phyloP scores from a whole-genome alignment of 768 basidiomycete species.

The Kwoniella sp. region DNA sequence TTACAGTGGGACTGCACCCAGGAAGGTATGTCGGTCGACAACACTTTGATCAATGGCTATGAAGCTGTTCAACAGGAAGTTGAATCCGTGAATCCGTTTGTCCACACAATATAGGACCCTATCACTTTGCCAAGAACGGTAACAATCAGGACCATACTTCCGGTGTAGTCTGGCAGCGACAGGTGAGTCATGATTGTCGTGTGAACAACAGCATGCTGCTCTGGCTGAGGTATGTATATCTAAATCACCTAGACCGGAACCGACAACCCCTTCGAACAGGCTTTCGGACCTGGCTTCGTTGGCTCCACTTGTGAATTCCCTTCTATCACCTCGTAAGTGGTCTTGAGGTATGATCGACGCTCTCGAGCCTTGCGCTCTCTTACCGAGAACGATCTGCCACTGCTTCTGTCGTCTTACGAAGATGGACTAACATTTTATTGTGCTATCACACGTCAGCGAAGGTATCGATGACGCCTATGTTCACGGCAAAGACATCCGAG shows the following conservation, averaged over 20 bases:
- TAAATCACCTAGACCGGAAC: conserved; percentile 12
- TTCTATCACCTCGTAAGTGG: conserved; percentile 28
- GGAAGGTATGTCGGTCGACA: conserved; percentile 5
- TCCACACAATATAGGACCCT: conserved; percentile 17
- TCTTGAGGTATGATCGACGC: background rate
- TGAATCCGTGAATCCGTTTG: too few species aligned
- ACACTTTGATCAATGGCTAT: background rate
- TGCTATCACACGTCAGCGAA: too few species aligned
- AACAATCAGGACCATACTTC: conserved; percentile 16
- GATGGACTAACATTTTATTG: too few species aligned
- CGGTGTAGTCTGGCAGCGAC: conserved; percentile 31
- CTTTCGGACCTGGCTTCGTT: conserved; percentile 29
- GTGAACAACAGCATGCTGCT: too few species aligned
- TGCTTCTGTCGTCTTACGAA: too few species aligned
- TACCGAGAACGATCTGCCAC: background rate
- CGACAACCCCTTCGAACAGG: conserved; percentile 31
- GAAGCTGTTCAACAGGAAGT: too few species aligned
- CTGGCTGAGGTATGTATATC: background rate
- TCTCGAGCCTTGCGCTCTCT: too few species aligned
- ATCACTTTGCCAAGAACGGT: conserved; percentile 20
- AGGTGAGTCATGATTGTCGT: too few species aligned
- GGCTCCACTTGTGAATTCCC: conserved; percentile 44
- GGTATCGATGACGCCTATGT: conserved; percentile 25
- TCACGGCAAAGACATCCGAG: conserved; percentile 37
- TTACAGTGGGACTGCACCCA: conserved; percentile 29